Base-by-base conservation (phyloP, 2,329 filamentous ascomycete species). In the Apiospora sp. region DNA sequence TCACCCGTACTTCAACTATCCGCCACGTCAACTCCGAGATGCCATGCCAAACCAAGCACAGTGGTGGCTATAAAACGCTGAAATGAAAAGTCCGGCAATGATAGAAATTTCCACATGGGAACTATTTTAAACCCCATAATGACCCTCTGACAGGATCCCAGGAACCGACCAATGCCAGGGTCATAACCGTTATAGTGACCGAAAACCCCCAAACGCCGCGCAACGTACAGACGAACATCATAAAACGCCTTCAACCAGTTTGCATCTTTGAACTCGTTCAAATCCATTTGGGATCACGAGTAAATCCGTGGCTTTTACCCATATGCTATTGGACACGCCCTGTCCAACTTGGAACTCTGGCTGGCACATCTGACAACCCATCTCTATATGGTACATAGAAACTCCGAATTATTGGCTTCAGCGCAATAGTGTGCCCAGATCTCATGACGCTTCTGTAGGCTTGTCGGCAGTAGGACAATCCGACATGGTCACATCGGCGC, bases 381-480 rank as follows among this genome's bases (percentile, higher is more conserved):
- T 80, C 78, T 79, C 79, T 78, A 75, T 81, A 83, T 82, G 75
- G 81, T 83, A 82, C 82, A 83, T 77, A 77, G 77, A 73, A 70
- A 70, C 70, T 72, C 58, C 37, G 72, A 43, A 43, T 27, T 34
- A 54, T 67, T 73, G 44, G 27, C 61, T 41, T 54, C 22, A 54
- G 51, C 71, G 22, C 24, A 19, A 8, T 67, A 44, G 70, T 69
- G 19, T 48, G 69, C 46, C 71, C 71, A 12, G 75, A 58, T 30
- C 72, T 75, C 64, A 74, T 64, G 37, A 19, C n/a, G 41, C 68
- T 43, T 82, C 79, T 0, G 71, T 54, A 34, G 69, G 71, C 73
- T 82, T 84, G 37, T 83, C 82, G 4, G 73, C 72, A 16, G 75
- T 73, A 13, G 81, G 78, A 8, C 80, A 78, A 49, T 85, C 83